Evolutionary conservation across 164 flowering plant species (phyloP), one percentile per base, ranked within the genome.

Genomic region (Piper betle): DNA sequence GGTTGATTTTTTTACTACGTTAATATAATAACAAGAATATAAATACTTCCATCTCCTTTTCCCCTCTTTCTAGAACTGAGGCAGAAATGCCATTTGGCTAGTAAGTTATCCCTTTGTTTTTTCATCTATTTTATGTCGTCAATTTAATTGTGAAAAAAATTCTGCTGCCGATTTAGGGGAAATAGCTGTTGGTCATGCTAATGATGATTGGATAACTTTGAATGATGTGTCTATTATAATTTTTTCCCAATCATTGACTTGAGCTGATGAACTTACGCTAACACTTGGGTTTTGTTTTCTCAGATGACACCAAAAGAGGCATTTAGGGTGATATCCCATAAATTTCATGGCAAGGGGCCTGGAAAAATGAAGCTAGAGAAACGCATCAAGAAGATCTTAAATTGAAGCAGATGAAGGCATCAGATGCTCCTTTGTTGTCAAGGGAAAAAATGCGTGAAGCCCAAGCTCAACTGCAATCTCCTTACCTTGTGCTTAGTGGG

Each of bases 251-350:
- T 9, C n/a, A 18, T 19, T 41, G 15, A 18, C 20, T 19, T 8
- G 50, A 46, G 50, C 15, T 46, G 50, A 15, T 15, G 15, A 3
- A 6, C 15, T 12, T 3, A 46, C 6, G 10, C 15, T 10, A 46
- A 2, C 0, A 46, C 10, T 8, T 46, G 50, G 10, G 10, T 46
- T 12, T 10, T 46, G 11, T 15, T 2, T 10, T 12, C 15, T 42
- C 81, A 90, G 97, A 61, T 93, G 83, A 90, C 99, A 46, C 99
- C 99, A 17, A 90, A 93, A 72, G 97, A 93, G 75, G 96, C 99
- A 59, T 93, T 90, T 64, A 80, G 99, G 57, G 60, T 64, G 65
- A 68, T 93, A 64, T 93, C 99, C 53, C 99, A 90, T 68, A 88
- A 88, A 68, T 90, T 93, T 66, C 97, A 93, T 74, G 99, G 99